Evolutionary conservation across 2,329 filamentous ascomycete species (phyloP).

Genomic region (Phoma sp.): DNA sequence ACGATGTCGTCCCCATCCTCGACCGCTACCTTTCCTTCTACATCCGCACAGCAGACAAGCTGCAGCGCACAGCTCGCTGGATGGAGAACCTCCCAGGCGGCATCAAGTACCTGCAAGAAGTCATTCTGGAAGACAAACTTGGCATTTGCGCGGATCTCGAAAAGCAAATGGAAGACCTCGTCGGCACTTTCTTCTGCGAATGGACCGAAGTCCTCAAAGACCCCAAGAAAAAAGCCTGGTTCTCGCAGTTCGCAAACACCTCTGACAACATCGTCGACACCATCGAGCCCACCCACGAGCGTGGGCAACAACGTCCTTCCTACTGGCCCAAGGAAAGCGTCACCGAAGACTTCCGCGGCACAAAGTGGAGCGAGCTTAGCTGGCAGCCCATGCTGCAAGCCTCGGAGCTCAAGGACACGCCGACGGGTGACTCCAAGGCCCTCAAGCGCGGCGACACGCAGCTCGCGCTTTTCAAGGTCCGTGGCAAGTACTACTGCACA

Average conservation of each 20-base stretch:
- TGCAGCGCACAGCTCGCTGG: constrained; percentile 89
- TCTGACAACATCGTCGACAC: constrained; percentile 67
- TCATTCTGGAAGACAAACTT: constrained; percentile 83
- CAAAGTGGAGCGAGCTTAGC: constrained; percentile 67
- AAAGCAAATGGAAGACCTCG: constrained; percentile 84
- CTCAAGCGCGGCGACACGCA: constrained; percentile 90
- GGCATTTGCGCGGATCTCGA: constrained; percentile 85
- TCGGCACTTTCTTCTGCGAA: constrained; percentile 86
- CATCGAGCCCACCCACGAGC: constrained; percentile 74
- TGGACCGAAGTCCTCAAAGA: constrained; percentile 83
- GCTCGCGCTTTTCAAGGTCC: constrained; percentile 83
- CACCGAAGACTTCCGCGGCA: constrained; percentile 74
- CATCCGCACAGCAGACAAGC: constrained; percentile 87
- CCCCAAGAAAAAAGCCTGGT: constrained; percentile 70
- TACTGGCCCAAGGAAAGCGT: constrained; percentile 76
- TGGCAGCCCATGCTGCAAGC: constrained; percentile 84
- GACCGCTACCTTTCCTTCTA: constrained; percentile 94
- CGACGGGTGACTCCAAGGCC: constrained; percentile 75
- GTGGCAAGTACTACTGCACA: constrained; percentile 79
- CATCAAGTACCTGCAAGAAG: constrained; percentile 80
- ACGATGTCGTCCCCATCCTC: constrained; percentile 81
- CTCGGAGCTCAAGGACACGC: constrained; percentile 70
- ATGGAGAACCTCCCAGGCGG: constrained; percentile 83
- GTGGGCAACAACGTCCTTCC: constrained; percentile 74
- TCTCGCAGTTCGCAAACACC: constrained; percentile 86